Evolutionary conservation across 331 rosid genomes (phyloP), one percentile per base, ranked within the genome.

Genomic region (Spiraea crenata): DNA sequence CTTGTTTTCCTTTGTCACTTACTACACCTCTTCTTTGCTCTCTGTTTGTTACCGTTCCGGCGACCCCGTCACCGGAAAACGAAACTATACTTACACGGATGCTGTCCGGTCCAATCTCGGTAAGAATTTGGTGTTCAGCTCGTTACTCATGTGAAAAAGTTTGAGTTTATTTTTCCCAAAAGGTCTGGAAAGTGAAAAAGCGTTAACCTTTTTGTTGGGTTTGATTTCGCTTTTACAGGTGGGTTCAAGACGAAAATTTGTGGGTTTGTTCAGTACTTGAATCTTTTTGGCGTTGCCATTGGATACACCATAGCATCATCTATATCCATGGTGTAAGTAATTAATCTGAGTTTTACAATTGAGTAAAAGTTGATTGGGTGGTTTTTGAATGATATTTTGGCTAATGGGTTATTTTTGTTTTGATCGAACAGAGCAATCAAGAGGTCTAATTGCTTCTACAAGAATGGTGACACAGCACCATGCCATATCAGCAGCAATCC

Each of bases 221-320:
- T 65, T 67, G 47, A 44, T 49, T 52, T 63, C 39, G 44, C 61
- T 37, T 66, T 57, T 3, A 56, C 78, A 92, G 98, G 96, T 71
- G 98, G 90, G 34, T 35, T 64, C 16, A 73, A 78, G 88, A 91
- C 85, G 55, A 88, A 85, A 49, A 2, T 92, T 13, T 92, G 98
- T 80, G 98, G 96, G 63, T 1, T 82, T 9, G 85, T 92, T 58
- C 98, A 92, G 76, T 92, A 92, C 75, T 9, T 79, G 34, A 92
- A 92, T 71, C 91, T 92, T 57, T 65, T 86, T 25, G 98, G 98
- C 7, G 85, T 82, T 6, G 91, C 93, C 51, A 50, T 90, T 77
- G 98, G 98, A 3, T 92, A 90, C 85, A 90, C 98, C 5, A 84
- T 92, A 61, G 96, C 96, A 6, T 58, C 96, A 41, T 72, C 96